These are phyloP conservation scores for Amylocystis lapponica DNA, from an alignment of 768 basidiomycete genomes.

Conservation along the genomic window DNA sequence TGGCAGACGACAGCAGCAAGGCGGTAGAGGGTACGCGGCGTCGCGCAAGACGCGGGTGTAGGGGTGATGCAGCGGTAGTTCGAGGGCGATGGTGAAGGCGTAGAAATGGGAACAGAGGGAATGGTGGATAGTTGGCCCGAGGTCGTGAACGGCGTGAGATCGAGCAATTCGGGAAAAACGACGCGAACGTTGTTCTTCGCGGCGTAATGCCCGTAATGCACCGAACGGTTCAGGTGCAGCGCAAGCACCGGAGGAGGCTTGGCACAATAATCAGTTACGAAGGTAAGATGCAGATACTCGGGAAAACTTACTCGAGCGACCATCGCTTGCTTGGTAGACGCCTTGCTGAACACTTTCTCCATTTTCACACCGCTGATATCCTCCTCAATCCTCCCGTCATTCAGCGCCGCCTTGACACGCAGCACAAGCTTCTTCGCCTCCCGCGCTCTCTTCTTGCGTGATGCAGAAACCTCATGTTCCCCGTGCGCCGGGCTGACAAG, in stretches of 20 bases:
- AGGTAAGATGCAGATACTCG: slow-evolving; percentile 1
- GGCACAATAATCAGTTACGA: background rate
- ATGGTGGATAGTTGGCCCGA: slow-evolving; percentile 68
- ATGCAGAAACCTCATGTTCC: slow-evolving; percentile 45
- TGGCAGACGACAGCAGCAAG: slow-evolving; percentile 86
- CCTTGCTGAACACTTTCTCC: slow-evolving; percentile 68
- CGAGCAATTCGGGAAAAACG: slow-evolving; percentile 80
- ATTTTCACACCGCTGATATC: slow-evolving; percentile 76
- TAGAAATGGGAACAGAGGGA: slow-evolving; percentile 68
- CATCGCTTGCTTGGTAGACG: slow-evolving; percentile 89
- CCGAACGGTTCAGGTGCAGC: slow-evolving; percentile 88
- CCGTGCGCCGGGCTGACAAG: slow-evolving; percentile 32
- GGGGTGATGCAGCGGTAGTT: slow-evolving; percentile 45
- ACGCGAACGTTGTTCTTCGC: slow-evolving; percentile 83
- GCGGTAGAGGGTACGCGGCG: slow-evolving; percentile 74
- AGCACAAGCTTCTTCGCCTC: slow-evolving; percentile 64
- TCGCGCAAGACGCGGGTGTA: slow-evolving; percentile 46
- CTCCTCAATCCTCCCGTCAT: slow-evolving; percentile 76
- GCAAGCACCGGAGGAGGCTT: slow-evolving; percentile 84
- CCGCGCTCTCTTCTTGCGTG: slow-evolving; percentile 71
- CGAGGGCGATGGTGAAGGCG: slow-evolving; percentile 43
- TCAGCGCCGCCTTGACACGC: slow-evolving; percentile 56
- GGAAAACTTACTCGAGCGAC: slow-evolving; percentile 65
- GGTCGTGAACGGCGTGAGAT: slow-evolving; percentile 85
- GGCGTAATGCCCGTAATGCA: slow-evolving; percentile 70